phyloP scores from a whole-genome alignment of 164 flowering plant species.

The Berberis thunbergii region DNA sequence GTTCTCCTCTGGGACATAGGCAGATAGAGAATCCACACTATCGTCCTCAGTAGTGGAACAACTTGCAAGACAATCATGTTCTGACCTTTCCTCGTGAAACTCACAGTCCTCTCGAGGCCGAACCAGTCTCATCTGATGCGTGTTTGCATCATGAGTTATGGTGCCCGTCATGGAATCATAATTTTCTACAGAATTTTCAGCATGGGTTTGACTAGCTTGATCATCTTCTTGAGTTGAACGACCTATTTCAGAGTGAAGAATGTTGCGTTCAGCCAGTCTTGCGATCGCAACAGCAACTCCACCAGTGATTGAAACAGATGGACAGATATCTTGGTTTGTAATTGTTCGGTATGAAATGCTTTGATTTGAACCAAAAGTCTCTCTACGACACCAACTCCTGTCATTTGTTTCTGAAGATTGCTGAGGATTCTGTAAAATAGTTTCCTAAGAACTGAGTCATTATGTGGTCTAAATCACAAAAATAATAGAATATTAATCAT shows the following conservation, averaged over 20 bases:
- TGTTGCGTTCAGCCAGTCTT: slow-evolving; percentile 14
- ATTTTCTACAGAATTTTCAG: slow-evolving; percentile 9
- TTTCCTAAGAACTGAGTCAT: slow-evolving; percentile 8
- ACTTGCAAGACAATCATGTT: slow-evolving; percentile 11
- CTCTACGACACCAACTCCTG: slow-evolving; percentile 4
- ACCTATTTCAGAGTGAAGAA: slow-evolving; percentile 7
- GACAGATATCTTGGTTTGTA: background rate
- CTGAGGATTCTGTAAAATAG: slow-evolving; percentile 4
- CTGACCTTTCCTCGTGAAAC: slow-evolving; percentile 8
- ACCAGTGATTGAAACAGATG: slow-evolving; percentile 11
- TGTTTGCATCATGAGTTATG: background rate
- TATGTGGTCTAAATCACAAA: background rate
- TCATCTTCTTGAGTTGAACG: slow-evolving; percentile 1
- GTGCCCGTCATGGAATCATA: slow-evolving; percentile 3
- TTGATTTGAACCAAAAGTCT: slow-evolving; percentile 4
- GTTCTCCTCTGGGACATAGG: slow-evolving; percentile 8
- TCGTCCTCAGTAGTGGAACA: slow-evolving; percentile 19
- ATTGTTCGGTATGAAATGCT: slow-evolving; percentile 3
- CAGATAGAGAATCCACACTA: slow-evolving; percentile 15
- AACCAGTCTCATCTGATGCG: background rate
- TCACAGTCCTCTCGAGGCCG: slow-evolving; percentile 6
- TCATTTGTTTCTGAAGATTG: slow-evolving; percentile 10
- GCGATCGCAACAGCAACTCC: slow-evolving; percentile 22
- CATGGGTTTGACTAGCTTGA: slow-evolving; percentile 3
- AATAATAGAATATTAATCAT: too few species aligned